phyloP scores from a whole-genome alignment of 108 stramenopile genomes.

The Epithemia pelagica region DNA sequence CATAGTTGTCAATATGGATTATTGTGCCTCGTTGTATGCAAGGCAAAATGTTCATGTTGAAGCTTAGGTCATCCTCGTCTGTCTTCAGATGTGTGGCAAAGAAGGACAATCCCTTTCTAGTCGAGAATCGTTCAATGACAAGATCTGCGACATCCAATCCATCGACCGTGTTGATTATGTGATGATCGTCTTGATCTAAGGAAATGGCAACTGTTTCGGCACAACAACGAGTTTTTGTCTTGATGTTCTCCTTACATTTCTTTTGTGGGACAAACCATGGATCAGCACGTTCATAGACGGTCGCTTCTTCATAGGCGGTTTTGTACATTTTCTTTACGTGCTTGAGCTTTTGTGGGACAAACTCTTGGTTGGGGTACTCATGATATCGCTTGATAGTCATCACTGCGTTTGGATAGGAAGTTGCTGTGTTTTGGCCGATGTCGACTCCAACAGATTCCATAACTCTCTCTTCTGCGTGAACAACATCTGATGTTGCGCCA shows the following conservation, averaged over 20 bases:
- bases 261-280: not conserved
- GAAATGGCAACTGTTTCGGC: conserved; percentile 15
- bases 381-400: too few species aligned
- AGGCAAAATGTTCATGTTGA: too few species aligned
- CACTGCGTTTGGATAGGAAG: too few species aligned
- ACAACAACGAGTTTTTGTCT: conserved; percentile 1
- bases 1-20: not conserved
- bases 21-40: not conserved
- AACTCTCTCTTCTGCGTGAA: too few species aligned
- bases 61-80: too few species aligned
- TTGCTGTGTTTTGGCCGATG: too few species aligned
- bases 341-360: not conserved
- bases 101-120: not conserved
- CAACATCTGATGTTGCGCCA: too few species aligned
- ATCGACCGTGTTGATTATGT: conserved; percentile 16
- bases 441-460: too few species aligned
- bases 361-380: not conserved
- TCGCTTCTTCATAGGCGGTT: not conserved
- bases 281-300: too few species aligned
- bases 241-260: not conserved
- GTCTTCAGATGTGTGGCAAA: too few species aligned
- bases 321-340: not conserved
- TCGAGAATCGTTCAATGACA: not conserved
- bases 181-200: conserved; percentile 11
- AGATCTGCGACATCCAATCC: conserved; percentile 10